Base-by-base conservation (phyloP, 2,329 filamentous ascomycete genomes). In the Beauveria rudraprayagi region DNA sequence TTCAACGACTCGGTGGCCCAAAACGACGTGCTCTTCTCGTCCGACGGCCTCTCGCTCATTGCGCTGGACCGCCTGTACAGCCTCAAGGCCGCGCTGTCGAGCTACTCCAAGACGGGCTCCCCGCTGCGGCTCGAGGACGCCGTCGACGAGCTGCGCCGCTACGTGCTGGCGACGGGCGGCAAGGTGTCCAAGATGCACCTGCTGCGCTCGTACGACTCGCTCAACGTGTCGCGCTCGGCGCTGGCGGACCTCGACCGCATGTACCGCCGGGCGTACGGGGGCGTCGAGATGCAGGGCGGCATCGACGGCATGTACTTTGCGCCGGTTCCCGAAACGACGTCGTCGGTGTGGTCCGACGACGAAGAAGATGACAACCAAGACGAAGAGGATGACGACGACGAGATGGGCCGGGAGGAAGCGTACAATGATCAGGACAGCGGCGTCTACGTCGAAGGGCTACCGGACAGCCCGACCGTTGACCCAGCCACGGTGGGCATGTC, bases 51-150 rank as follows among this genome's bases (percentile, higher is more conserved):
- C 11, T 85, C 80, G 0, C 73, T 89, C 8, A 70, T 87, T 16
- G 78, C 83, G 0, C 77, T 87, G 11, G 85, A 88, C 70, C 78
- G 83, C 55, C 71, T 87, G 51, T 89, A 87, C 72, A 84, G 82
- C 47, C 83, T 89, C 73, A 87, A 87, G 70, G 77, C 78, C 52
- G 82, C 83, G 1, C 76, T 88, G 11, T 78, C 81, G 19, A 78
- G 78, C 64, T 87, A 87, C 69, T 78, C 81, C 5, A 76, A 76
- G 61, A 78, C 76, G 1, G 71, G 69, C 19, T 74, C 74, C 41
- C 72, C 72, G 11, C 68, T 75, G 37, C 76, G 79, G 11, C 76
- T 87, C 9, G 83, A 86, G 65, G 79, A 84, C 53, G 83, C 85
- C 30, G 82, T 88, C 53, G 83, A 87, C 69, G 84, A 86, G 68